phyloP scores from a whole-genome alignment of 257 asterid species.

The Cordia subcordata region DNA sequence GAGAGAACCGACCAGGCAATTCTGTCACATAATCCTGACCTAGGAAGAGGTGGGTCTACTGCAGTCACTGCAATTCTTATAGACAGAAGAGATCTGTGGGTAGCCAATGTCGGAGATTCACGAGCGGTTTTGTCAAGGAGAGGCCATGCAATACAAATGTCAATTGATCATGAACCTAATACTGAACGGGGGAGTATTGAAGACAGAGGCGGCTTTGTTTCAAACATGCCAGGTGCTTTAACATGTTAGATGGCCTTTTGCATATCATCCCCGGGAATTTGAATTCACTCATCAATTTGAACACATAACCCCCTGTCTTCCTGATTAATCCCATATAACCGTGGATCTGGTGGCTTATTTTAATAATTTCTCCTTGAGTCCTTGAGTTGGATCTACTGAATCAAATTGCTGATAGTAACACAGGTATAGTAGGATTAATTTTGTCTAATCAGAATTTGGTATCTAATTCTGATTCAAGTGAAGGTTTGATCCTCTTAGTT shows the following conservation, averaged over 20 bases:
- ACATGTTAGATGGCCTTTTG: not conserved
- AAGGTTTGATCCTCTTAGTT: too few relatives aligned
- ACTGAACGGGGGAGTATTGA: constrained; percentile 79
- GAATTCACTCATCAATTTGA: not conserved
- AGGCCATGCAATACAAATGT: constrained; percentile 82
- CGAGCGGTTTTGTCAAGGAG: constrained; percentile 81
- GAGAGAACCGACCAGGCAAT: constrained; percentile 85
- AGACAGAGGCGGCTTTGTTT: constrained; percentile 84
- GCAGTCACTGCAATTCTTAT: constrained; percentile 88
- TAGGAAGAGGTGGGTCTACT: constrained; percentile 95
- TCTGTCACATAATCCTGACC: constrained; percentile 71
- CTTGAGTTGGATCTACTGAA: not conserved
- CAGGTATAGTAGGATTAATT: too few relatives aligned
- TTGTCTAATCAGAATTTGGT: too few relatives aligned
- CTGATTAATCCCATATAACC: not conserved
- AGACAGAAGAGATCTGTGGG: constrained; percentile 58
- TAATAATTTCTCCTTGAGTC: too few relatives aligned
- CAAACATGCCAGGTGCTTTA: constrained; percentile 85
- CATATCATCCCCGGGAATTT: not conserved
- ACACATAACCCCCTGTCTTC: not conserved
- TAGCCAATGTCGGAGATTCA: constrained; percentile 94
- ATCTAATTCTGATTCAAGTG: too few relatives aligned
- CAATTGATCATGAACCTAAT: constrained; percentile 89
- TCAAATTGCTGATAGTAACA: too few relatives aligned
- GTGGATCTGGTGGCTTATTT: not conserved